These are phyloP conservation scores for Magnaporthiopsis rhizophila DNA, from an alignment of 2,329 filamentous ascomycete species.

Conservation along the genomic window DNA sequence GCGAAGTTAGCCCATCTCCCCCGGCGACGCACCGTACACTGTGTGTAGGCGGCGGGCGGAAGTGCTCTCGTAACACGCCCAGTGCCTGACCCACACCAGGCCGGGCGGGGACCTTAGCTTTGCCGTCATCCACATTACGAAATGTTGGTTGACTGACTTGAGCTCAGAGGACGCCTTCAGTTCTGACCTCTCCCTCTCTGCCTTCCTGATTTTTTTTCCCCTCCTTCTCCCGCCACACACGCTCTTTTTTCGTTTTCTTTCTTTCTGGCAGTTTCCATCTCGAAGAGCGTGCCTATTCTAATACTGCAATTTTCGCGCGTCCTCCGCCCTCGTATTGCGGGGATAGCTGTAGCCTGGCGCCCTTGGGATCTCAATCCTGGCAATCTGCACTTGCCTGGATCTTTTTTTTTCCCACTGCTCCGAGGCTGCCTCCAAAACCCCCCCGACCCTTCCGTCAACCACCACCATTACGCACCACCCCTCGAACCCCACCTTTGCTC, in stretches of 20 bases:
- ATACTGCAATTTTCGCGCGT: not conserved
- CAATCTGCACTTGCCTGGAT: conserved; percentile 9
- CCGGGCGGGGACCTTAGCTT: conserved; percentile 5
- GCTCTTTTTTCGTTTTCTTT: not conserved
- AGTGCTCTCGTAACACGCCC: not conserved
- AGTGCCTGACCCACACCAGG: conserved; percentile 5
- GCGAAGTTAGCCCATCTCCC: not conserved
- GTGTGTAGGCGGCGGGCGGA: not conserved
- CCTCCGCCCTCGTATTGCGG: not conserved
- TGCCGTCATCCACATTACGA: conserved; percentile 9
- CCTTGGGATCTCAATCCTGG: not conserved
- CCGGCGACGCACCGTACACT: not conserved
- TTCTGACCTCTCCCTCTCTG: not conserved
- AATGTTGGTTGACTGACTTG: conserved; percentile 4
- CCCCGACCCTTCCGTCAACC: conserved; percentile 3
- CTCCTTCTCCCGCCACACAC: not conserved
- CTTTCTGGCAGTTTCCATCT: not conserved
- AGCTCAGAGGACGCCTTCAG: not conserved
- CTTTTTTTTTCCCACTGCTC: conserved; percentile 1
- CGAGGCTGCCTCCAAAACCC: conserved; percentile 3
- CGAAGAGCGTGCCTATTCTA: not conserved
- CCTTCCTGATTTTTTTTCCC: not conserved
- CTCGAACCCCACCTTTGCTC: not conserved
- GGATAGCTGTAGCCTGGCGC: not conserved
- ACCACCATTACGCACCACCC: conserved; percentile 2